These are phyloP conservation scores for Ascochyta lentis DNA, from an alignment of 2,329 filamentous ascomycete species.

Conservation along the genomic window DNA sequence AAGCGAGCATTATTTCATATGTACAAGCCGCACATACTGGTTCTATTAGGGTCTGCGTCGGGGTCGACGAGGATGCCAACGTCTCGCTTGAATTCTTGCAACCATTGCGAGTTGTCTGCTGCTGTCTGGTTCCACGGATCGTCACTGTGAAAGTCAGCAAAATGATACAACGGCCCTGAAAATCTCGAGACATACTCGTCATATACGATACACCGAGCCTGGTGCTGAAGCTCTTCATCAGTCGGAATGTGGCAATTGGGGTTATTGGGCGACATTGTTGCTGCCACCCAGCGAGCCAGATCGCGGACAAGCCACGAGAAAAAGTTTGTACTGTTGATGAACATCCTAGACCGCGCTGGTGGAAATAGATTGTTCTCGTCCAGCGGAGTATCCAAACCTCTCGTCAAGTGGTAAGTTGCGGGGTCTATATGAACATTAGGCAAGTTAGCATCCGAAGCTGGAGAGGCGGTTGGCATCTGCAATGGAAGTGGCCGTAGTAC, in stretches of 20 bases:
- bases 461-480: neutral
- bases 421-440: slow-evolving; percentile 12
- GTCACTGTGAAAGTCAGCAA: slow-evolving; percentile 20
- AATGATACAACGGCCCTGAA: neutral
- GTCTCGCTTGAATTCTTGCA: slow-evolving; percentile 39
- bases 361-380: slow-evolving; percentile 2
- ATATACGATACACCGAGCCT: slow-evolving; percentile 44
- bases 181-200: slow-evolving; percentile 16
- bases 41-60: slow-evolving; percentile 1
- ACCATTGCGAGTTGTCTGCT: slow-evolving; percentile 44
- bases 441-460: neutral
- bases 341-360: slow-evolving; percentile 14
- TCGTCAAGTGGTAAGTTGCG: slow-evolving; percentile 2
- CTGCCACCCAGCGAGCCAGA: slow-evolving; percentile 32
- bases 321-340: slow-evolving; percentile 17
- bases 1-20: neutral
- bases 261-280: slow-evolving; percentile 33
- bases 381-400: neutral
- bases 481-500: slow-evolving; percentile 6
- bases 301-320: slow-evolving; percentile 29
- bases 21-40: slow-evolving; percentile 8
- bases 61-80: slow-evolving; percentile 21
- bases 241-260: slow-evolving; percentile 31
- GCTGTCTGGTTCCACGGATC: slow-evolving; percentile 49
- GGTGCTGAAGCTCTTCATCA: slow-evolving; percentile 43